A percentile compares a stretch with the other conserved stretches of the same genome.
These are phyloP conservation scores for Neurospora sp. DNA, from an alignment of 495 filamentous ascomycete genomes.

Conservation along the genomic window DNA sequence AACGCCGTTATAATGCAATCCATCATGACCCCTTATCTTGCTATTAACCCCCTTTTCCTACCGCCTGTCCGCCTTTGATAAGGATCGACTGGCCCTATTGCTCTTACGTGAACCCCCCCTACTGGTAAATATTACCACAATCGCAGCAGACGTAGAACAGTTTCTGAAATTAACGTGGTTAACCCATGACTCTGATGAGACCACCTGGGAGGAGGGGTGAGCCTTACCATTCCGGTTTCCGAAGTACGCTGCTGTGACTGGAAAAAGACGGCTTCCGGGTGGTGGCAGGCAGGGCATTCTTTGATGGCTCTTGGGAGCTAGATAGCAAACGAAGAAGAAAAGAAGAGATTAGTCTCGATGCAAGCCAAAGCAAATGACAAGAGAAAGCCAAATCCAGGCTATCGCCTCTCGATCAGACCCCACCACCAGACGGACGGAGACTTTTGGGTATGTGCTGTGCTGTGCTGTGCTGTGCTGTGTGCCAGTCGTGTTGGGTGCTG, in stretches of 20 bases:
- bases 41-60: neutral
- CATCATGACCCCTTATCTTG: neutral
- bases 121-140: slow-evolving; percentile 79
- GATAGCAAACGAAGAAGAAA: slow-evolving; percentile 18
- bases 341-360: neutral
- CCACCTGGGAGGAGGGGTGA: neutral
- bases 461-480: neutral
- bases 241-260: slow-evolving; percentile 94
- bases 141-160: slow-evolving; percentile 93
- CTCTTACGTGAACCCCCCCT: neutral
- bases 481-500: neutral
- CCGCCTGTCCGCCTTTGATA: neutral
- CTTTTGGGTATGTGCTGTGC: neutral
- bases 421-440: neutral
- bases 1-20: neutral
- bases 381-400: neutral
- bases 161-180: slow-evolving; percentile 53
- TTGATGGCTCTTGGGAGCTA: slow-evolving; percentile 82
- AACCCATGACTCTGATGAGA: slow-evolving; percentile 8
- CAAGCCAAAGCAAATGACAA: slow-evolving; percentile 3
- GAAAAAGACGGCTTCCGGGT: slow-evolving; percentile 90
- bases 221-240: slow-evolving; percentile 92
- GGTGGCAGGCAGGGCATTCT: slow-evolving; percentile 70
- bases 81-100: neutral
- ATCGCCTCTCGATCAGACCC: neutral